Conservation (phyloP, 805 yeast species). For the Wickerhamiella alocasiicola region DNA sequence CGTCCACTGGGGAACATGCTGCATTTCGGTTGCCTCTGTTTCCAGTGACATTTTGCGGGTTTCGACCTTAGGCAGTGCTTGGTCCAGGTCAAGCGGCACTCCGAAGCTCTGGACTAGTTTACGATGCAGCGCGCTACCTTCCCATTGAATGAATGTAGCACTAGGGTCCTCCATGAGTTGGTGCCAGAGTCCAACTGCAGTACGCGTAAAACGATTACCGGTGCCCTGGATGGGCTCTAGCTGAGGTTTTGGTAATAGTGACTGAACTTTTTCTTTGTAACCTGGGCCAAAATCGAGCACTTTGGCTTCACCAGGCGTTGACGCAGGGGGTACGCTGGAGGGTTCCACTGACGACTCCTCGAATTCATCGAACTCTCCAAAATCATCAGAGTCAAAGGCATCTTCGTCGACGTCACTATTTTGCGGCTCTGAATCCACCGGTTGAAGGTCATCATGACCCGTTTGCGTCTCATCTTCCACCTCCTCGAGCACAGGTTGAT, state of each 20-base stretch:
- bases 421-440: too few relatives aligned
- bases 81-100: constrained; percentile 61
- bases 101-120: constrained; percentile 53
- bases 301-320: background rate
- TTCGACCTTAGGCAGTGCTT: constrained; percentile 29
- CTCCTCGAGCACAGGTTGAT: too few relatives aligned
- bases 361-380: constrained; percentile 28
- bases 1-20: constrained; percentile 23
- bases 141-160: constrained; percentile 56
- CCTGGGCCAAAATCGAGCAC: constrained; percentile 1
- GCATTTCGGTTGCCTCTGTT: constrained; percentile 18
- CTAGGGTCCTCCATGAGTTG: constrained; percentile 39
- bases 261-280: constrained; percentile 7
- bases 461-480: too few relatives aligned
- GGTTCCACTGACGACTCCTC: constrained; percentile 23
- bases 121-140: constrained; percentile 49
- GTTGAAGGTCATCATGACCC: too few relatives aligned
- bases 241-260: background rate
- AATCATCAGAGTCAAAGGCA: constrained; percentile 17
- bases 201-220: constrained; percentile 13
- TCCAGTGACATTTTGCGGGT: constrained; percentile 17
- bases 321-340: background rate
- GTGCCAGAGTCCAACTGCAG: constrained; percentile 29
- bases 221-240: background rate
- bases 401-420: too few relatives aligned